Evolutionary conservation across 208 protist species (phyloP).

Genomic region (Crithidia brevicula): DNA sequence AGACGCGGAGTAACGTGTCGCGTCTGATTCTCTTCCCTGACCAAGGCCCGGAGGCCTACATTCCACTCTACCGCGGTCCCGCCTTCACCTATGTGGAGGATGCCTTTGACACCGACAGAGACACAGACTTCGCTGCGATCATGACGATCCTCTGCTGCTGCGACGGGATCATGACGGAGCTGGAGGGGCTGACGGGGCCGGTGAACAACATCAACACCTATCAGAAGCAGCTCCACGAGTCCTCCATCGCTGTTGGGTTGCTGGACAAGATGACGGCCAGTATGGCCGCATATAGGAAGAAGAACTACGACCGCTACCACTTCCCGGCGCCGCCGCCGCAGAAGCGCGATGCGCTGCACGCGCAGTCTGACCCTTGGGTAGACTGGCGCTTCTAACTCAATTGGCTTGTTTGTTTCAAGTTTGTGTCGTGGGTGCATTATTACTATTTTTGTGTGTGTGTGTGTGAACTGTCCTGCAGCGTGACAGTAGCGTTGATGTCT

Average conservation of each 20-base stretch:
- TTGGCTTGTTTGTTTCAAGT: neutral
- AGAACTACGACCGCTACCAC: slow-evolving; percentile 36
- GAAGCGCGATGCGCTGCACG: slow-evolving; percentile 15
- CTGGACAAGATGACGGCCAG: slow-evolving; percentile 38
- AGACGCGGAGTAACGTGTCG: slow-evolving; percentile 17
- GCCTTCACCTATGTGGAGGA: slow-evolving; percentile 47
- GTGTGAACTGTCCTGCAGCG: too few relatives aligned
- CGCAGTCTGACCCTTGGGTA: slow-evolving; percentile 25
- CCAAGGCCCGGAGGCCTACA: slow-evolving; percentile 9
- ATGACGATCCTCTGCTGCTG: slow-evolving; percentile 34
- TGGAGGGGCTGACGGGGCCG: slow-evolving; percentile 20
- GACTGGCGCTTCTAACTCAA: slow-evolving; percentile 35
- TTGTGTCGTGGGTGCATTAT: neutral
- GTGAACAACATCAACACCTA: slow-evolving; percentile 37
- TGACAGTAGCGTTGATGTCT: too few relatives aligned
- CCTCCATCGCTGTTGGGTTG: slow-evolving; percentile 20
- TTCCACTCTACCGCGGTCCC: slow-evolving; percentile 31
- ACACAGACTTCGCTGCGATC: slow-evolving; percentile 43
- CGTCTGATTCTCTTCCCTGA: slow-evolving; percentile 7
- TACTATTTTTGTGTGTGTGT: neutral
- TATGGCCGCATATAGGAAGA: slow-evolving; percentile 1
- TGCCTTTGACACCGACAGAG: slow-evolving; percentile 24
- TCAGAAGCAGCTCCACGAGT: slow-evolving; percentile 52
- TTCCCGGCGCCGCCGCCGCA: slow-evolving; percentile 19
- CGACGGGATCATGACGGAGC: slow-evolving; percentile 36